These are phyloP conservation scores for Phytophthora pini DNA, from an alignment of 352 stramenopile species.

Conservation along the genomic window DNA sequence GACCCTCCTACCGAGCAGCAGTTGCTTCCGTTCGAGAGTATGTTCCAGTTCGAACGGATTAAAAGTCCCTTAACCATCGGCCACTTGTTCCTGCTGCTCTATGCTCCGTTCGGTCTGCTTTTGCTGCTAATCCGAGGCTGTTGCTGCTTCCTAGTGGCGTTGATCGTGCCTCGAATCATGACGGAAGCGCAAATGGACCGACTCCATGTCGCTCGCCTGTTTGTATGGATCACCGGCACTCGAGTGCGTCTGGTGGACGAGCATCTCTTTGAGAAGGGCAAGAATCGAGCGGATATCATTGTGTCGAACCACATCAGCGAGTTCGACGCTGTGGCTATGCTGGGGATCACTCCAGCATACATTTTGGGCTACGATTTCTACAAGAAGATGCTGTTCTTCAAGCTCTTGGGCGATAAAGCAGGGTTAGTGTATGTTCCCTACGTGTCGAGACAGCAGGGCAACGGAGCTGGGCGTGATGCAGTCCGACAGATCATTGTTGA, in stretches of 20 bases:
- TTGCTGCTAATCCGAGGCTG: constrained; percentile 51
- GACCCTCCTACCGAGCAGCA: constrained; percentile 43
- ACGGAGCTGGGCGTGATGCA: constrained; percentile 49
- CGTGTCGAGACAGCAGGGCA: constrained; percentile 64
- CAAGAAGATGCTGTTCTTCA: constrained; percentile 81
- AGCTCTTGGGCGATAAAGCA: constrained; percentile 62
- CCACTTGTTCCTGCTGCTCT: constrained; percentile 63
- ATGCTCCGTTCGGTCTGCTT: constrained; percentile 59
- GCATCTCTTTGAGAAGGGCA: constrained; percentile 39
- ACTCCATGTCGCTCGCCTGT: constrained; percentile 45
- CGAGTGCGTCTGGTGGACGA: constrained; percentile 48
- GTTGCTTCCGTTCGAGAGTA: constrained; percentile 49
- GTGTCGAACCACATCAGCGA: constrained; percentile 83
- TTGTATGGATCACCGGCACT: constrained; percentile 55
- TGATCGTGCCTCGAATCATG: constrained; percentile 51
- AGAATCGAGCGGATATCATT: constrained; percentile 47
- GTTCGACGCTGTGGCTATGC: constrained; percentile 69
- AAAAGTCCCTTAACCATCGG: constrained; percentile 48
- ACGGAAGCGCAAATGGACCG: constrained; percentile 57
- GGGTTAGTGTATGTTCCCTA: constrained; percentile 77
- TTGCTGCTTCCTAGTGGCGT: constrained; percentile 47
- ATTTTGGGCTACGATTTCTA: constrained; percentile 87
- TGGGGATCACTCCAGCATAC: constrained; percentile 55
- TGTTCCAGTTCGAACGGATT: constrained; percentile 80
- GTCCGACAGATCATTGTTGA: constrained; percentile 72